Percentiles rank a stretch among this genome's conserved stretches.
These are phyloP conservation scores for Multifurca ochricompacta DNA, from an alignment of 768 basidiomycete species.

Conservation along the genomic window DNA sequence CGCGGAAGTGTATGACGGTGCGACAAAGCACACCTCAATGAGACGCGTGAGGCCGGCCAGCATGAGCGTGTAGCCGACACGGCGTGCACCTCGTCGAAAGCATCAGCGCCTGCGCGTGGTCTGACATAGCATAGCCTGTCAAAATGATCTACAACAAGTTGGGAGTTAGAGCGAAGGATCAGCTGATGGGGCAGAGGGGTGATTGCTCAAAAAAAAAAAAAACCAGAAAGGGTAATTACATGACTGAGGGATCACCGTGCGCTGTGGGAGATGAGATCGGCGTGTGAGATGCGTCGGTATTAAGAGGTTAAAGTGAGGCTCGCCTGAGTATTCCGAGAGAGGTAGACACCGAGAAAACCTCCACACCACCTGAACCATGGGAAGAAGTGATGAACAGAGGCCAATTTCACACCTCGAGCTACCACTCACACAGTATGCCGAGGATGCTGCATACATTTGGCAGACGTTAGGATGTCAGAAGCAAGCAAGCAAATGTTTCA, in stretches of 20 bases:
- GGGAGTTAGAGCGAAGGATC: not conserved
- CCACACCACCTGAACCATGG: constrained; percentile 71
- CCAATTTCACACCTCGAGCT: not conserved
- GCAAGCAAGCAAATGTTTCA: constrained; percentile 2
- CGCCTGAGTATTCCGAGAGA: constrained; percentile 71
- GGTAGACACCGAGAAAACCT: constrained; percentile 79
- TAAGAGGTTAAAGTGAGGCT: constrained; percentile 17
- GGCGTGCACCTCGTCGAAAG: constrained; percentile 77
- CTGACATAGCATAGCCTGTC: constrained; percentile 92
- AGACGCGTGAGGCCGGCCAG: constrained; percentile 74
- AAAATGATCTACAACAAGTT: constrained; percentile 62
- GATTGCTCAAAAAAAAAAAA: not conserved
- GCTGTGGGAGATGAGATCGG: constrained; percentile 31
- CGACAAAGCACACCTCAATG: constrained; percentile 78
- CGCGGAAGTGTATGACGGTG: constrained; percentile 30
- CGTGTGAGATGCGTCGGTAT: not conserved
- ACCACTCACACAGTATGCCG: constrained; percentile 57
- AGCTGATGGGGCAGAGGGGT: constrained; percentile 2
- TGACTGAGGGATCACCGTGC: constrained; percentile 76
- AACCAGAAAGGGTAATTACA: constrained; percentile 43
- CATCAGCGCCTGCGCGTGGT: constrained; percentile 79
- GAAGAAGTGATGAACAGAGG: not conserved
- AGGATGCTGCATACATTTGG: constrained; percentile 45
- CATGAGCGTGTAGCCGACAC: constrained; percentile 80
- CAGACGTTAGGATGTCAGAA: not conserved